phyloP scores from a whole-genome alignment of 2,329 filamentous ascomycete genomes.

The Cordyceps fumosorosea region DNA sequence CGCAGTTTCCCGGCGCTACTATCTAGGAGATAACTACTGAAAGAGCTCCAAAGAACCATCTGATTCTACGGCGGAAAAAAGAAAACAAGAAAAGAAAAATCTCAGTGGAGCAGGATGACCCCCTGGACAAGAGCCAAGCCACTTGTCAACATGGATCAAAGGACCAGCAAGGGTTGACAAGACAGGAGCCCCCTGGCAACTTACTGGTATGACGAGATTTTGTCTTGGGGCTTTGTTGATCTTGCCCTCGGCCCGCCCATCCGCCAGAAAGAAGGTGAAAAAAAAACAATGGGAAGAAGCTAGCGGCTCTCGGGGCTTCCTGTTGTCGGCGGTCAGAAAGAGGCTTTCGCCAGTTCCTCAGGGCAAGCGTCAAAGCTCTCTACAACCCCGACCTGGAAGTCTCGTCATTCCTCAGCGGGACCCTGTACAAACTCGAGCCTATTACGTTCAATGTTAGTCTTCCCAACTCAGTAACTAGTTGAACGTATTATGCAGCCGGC shows the following conservation, averaged over 20 bases:
- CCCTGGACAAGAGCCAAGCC: not conserved
- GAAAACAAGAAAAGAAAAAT: not conserved
- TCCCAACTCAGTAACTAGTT: too few relatives aligned
- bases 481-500: not conserved
- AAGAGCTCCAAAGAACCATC: not conserved
- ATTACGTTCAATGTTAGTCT: too few relatives aligned
- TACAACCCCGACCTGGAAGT: too few relatives aligned
- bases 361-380: too few relatives aligned
- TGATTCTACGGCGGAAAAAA: not conserved
- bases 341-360: not conserved
- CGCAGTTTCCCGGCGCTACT: not conserved
- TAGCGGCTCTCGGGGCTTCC: too few relatives aligned
- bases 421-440: too few relatives aligned
- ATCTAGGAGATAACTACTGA: not conserved
- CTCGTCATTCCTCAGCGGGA: too few relatives aligned
- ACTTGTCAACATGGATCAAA: not conserved
- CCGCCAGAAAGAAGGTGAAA: not conserved
- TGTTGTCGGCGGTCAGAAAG: not conserved
- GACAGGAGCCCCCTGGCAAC: too few relatives aligned
- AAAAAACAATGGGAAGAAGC: not conserved
- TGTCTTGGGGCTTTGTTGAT: too few relatives aligned
- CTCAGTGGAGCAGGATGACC: not conserved
- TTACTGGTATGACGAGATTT: too few relatives aligned
- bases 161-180: too few relatives aligned
- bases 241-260: too few relatives aligned